Base-by-base conservation (phyloP, 345 rosid genomes). In the Draba incana region DNA sequence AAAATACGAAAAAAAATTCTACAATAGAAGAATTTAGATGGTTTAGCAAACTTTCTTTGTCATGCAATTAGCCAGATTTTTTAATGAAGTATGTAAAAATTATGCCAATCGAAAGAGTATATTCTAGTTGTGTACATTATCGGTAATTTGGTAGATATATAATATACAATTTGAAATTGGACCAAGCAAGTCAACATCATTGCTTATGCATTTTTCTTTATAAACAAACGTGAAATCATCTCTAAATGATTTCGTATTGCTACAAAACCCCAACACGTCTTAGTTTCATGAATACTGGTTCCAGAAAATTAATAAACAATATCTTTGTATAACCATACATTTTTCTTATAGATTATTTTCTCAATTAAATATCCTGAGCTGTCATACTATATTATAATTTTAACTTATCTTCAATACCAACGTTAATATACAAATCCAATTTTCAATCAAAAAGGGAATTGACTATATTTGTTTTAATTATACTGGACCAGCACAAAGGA, bases 191-290 rank as follows among this genome's bases (percentile, higher is more conserved):
- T 64, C 76, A 57, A 41, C 64, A 64, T 64, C 65, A 15, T 43
- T 52, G 37, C 47, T 33, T 30, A 47, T 37, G 28, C 53, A 42
- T 15, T 23, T 15, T 23, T 25, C 37, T 23, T 11, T 62, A 45
- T 62, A 8, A 13, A 20, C 28, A 63, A 64, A 55, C 64, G 44
- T 28, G 37, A 47, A 71, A 47, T 15, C 58, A 71, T 46, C 7
- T 20, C 43, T 38, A 46, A 20, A 56, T 12, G 64, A 72, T 39
- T 13, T 58, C 52, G 41, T 64, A 16, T 39, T 41, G 64, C 27
- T 28, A 56, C 15, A 57, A 72, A 71, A 64, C 46, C 59, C 76
- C 48, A 64, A 64, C 60, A 72, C 76, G 76, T 72, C 76, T 48
- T 64, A 28, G 45, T 64, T 72, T 59, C 48, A 38, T 38, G 42